Base-by-base conservation (phyloP, 768 basidiomycete genomes). In the Kwoniella europaea region DNA sequence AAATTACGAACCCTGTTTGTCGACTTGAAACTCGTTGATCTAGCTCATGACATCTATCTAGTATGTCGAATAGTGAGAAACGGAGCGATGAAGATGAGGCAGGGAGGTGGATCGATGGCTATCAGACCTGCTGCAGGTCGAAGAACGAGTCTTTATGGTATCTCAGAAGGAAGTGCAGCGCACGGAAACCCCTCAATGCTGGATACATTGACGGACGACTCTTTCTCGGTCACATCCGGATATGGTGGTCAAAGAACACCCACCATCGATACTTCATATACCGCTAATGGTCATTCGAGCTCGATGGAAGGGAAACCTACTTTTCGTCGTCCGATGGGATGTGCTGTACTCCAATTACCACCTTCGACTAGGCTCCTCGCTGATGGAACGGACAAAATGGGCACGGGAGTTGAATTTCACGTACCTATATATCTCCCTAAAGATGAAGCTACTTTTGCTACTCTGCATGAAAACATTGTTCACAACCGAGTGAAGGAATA, bases 391-490 rank as follows among this genome's bases (percentile, higher is more conserved):
- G 90, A 92, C 70, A 86, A 89, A 1, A 88, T 89, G 5, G 63
- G 44, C 7, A 84, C 88, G 1, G 86, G 89, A 20, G 87, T 87
- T 67, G 95, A 98, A 82, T 87, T 92, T 78, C 88, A 88, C 0
- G 93, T 98, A 90, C 91, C 92, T 1, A 97, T 98, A 63, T 95
- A 88, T 76, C 87, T 90, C 1, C 92, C 96, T 0, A 87, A 87
- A 4, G 91, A 91, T 76, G 96, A 98, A 80, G 88, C 89, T 6
- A 86, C 90, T 27, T 97, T 97, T 80, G 93, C 94, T 2, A 96
- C 91, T 86, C 87, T 98, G 50, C 96, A 98, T 84, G 94, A 98
- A 83, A 93, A 94, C 79, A 92, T 98, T 79, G 92, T 98, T 74
- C 89, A 88, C 35, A 88, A 88, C 69, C 91, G 92, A 68, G 84